These are phyloP conservation scores for Pseudohyphozyma bogoriensis DNA, from an alignment of 768 basidiomycete species.

Conservation along the genomic window DNA sequence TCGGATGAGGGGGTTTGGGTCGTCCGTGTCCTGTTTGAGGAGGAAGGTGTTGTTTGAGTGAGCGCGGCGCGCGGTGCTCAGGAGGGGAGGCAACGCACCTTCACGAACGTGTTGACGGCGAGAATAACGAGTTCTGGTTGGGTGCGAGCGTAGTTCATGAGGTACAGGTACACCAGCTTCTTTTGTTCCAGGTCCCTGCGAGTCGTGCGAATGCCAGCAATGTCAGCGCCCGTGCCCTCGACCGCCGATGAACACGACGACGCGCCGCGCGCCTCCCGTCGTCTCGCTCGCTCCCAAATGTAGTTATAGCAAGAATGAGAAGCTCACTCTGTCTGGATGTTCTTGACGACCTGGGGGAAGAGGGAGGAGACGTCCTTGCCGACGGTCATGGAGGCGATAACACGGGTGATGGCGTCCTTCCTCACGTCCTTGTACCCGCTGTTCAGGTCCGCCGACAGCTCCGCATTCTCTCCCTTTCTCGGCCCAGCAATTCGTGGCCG, in stretches of 20 bases:
- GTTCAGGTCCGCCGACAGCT: constrained; percentile 92
- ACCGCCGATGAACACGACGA: neutral
- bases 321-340: constrained; percentile 82
- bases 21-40: constrained; percentile 68
- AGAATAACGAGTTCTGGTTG: constrained; percentile 98
- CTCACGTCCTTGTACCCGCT: constrained; percentile 89
- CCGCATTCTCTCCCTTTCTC: constrained; percentile 35
- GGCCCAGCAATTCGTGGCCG: neutral
- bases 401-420: constrained; percentile 93
- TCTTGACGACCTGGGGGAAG: constrained; percentile 96
- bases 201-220: neutral
- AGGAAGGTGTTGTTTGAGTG: constrained; percentile 27
- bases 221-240: neutral
- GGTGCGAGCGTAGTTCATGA: constrained; percentile 99
- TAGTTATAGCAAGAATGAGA: neutral
- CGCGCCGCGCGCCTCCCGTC: neutral
- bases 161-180: constrained; percentile 80
- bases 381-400: constrained; percentile 98
- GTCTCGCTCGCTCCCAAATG: neutral
- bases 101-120: constrained; percentile 96
- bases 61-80: neutral
- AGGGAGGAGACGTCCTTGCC: constrained; percentile 68
- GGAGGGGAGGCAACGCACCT: constrained; percentile 34
- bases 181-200: constrained; percentile 71
- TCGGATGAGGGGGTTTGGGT: constrained; percentile 90